These are phyloP conservation scores for Wickerhamomyces chambardii DNA, from an alignment of 805 yeast genomes.

Conservation along the genomic window DNA sequence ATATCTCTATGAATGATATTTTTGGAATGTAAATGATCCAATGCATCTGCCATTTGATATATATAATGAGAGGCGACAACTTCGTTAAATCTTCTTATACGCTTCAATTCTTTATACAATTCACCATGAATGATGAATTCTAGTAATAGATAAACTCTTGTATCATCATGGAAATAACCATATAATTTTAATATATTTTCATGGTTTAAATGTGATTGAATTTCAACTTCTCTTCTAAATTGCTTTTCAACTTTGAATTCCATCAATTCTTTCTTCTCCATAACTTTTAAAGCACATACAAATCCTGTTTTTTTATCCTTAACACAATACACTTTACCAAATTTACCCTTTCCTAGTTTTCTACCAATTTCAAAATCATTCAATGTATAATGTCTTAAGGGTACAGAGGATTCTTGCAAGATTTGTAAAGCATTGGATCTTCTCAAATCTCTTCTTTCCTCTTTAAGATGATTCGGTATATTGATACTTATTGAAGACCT, in stretches of 20 bases:
- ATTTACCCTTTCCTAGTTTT: constrained; percentile 85
- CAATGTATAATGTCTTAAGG: constrained; percentile 26
- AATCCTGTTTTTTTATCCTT: constrained; percentile 66
- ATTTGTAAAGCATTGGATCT: constrained; percentile 15
- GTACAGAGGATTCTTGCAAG: constrained; percentile 15
- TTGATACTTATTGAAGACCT: neutral
- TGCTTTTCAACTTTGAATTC: constrained; percentile 76
- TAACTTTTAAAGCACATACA: constrained; percentile 84
- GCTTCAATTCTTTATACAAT: constrained; percentile 62
- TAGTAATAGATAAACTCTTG: constrained; percentile 72
- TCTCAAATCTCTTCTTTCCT: constrained; percentile 3
- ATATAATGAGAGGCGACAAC: constrained; percentile 70
- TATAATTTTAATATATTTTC: constrained; percentile 72
- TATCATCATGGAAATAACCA: constrained; percentile 78
- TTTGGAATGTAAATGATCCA: constrained; percentile 68
- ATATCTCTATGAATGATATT: constrained; percentile 87
- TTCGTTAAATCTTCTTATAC: constrained; percentile 64
- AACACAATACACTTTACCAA: constrained; percentile 89
- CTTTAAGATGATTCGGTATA: neutral
- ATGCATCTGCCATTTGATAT: constrained; percentile 75
- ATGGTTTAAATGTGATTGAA: constrained; percentile 74
- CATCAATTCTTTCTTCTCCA: constrained; percentile 75
- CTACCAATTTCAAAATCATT: constrained; percentile 82
- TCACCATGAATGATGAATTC: constrained; percentile 88
- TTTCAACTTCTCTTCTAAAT: constrained; percentile 85